Base-by-base conservation (phyloP, 805 yeast genomes). In the Ascoidea tarda region DNA sequence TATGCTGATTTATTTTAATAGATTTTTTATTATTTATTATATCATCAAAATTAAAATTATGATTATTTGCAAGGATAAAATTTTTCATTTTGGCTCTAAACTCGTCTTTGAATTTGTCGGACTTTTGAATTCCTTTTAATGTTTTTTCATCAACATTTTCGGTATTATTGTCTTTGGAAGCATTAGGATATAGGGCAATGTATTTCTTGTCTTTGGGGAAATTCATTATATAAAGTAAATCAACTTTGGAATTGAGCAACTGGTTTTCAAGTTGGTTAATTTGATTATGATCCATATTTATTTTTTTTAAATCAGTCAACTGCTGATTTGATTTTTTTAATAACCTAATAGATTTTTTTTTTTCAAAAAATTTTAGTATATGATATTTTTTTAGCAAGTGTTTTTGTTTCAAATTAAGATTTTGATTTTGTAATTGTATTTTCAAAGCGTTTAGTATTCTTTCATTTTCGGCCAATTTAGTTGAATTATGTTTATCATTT, bases 341-440 rank as follows among this genome's bases (percentile, higher is more conserved):
- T 54, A 72, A 77, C 62, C 96, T 76, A 32, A 78, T 59, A 0
- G 96, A 93, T 73, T 89, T 90, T 69, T 88, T 87, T 62, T 76
- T 79, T 66, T 90, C 98, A 57, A 93, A 87, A 63, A 93, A 93
- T 58, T 91, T 77, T 50, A 93, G 88, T 90, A 88, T 89, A 63
- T 88, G 96, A 65, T 93, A 93, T 68, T 83, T 86, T 59, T 81
- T 76, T 10, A 87, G 78, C 46, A 72, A 68, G 51, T 75, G 72
- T 57, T 73, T 76, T 16, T 77, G 76, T 58, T 70, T 73, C 49
- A 70, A 68, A 33, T 67, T 67, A 46, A 65, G 55, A 55, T 74
- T 72, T 16, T 78, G 76, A 46, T 71, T 71, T 49, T 70, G 70
- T 52, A 85, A 69, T 61, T 86, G 89, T 5, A 72, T 66, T 50